Base-by-base conservation (phyloP, 768 basidiomycete species). In the Hemileccinum rubropunctum region DNA sequence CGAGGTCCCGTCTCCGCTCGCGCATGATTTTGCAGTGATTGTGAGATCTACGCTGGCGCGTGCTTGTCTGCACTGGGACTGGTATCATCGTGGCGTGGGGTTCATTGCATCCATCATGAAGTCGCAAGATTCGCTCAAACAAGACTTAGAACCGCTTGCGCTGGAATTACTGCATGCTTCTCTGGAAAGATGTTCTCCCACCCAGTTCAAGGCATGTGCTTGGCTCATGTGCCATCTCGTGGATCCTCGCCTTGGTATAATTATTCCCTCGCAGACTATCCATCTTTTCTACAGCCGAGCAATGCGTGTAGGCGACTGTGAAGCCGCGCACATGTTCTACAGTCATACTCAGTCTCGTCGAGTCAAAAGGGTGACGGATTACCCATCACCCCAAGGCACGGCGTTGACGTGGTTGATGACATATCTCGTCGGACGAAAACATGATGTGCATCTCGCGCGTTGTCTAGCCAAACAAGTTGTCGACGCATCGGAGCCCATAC, bases 31-130 rank as follows among this genome's bases (percentile, higher is more conserved):
- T 42, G 60, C 67, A 18, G 64, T 76, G 17, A 77, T 84, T 45
- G 66, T 86, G 20, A 67, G 71, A 20, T 70, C 76, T 21, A 72
- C 78, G 12, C 60, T 84, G 30, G 71, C 79, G 10, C 74, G 75
- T 39, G 72, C 83, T 7, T 77, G 79, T 53, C 57, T 82, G 34
- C 70, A 77, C 53, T 84, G 80, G 78, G 69, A 75, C 36, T 84
- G 79, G 80, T 66, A 70, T 42, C 47, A 58, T 23, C 67, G 73
- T 34, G 80, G 79, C 2, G 60, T 72, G 12, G 57, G 48, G 8
- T 63, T 82, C 27, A 59, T 82, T 38, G 60, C 58, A 3, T 54
- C 61, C 6, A 61, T 62, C 47, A 53, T 69, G 46, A 47, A 59
- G 38, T 59, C 58, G 20, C 58, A 54, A 49, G 54, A 61, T 48